A percentile compares a stretch with the other conserved stretches of the same genome.
These are phyloP conservation scores for Vanilla planifolia DNA, from an alignment of 106 monocot genomes.

Conservation along the genomic window DNA sequence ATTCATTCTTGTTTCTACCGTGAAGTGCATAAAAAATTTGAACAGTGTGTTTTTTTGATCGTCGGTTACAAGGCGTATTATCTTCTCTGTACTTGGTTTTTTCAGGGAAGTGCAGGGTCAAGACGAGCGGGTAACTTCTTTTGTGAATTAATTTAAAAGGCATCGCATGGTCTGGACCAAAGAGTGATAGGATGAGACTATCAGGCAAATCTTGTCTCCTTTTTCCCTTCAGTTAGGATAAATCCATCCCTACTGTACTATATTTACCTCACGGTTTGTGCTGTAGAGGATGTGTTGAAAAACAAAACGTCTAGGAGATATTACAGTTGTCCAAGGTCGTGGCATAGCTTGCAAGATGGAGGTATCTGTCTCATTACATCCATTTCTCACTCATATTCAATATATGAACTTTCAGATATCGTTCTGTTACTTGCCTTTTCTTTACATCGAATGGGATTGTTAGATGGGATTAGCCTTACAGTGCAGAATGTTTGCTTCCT, in stretches of 20 bases:
- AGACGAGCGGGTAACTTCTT: slow-evolving; percentile 15
- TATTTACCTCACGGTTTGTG: neutral
- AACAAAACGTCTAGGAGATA: neutral
- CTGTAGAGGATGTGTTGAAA: slow-evolving; percentile 13
- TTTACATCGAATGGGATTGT: no score
- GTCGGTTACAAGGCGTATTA: neutral
- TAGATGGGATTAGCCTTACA: no score
- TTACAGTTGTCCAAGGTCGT: neutral
- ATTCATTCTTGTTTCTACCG: neutral
- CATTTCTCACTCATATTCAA: neutral
- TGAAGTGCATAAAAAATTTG: neutral
- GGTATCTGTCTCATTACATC: neutral
- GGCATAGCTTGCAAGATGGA: neutral
- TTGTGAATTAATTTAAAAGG: slow-evolving; percentile 17
- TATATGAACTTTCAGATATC: neutral
- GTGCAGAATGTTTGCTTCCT: no score
- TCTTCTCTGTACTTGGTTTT: neutral
- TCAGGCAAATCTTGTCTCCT: slow-evolving; percentile 16
- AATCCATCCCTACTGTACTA: neutral
- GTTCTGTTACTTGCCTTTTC: neutral
- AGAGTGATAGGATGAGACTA: slow-evolving; percentile 29
- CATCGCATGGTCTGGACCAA: slow-evolving; percentile 19
- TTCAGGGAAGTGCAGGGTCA: slow-evolving; percentile 52
- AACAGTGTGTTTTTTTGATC: neutral
- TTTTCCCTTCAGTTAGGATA: neutral